Evolutionary conservation across 2,329 filamentous ascomycete species (phyloP).

Genomic region (Colletotrichum sp.): DNA sequence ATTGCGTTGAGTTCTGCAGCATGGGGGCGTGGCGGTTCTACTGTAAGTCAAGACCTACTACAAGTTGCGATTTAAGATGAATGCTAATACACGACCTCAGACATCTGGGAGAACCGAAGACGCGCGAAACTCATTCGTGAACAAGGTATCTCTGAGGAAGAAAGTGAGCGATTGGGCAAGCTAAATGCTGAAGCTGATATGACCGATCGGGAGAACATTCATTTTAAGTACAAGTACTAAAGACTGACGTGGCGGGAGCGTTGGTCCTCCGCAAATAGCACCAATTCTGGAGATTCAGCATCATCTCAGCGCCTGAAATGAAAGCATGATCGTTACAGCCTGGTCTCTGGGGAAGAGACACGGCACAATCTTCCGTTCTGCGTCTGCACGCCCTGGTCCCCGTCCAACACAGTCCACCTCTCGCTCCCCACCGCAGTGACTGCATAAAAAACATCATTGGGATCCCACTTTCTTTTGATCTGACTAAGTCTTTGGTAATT

Average conservation of each 20-base stretch:
- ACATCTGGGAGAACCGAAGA: background rate
- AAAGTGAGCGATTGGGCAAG: slow-evolving; percentile 28
- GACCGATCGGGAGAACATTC: slow-evolving; percentile 28
- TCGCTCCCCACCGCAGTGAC: slow-evolving; percentile 31
- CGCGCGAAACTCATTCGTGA: background rate
- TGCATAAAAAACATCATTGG: slow-evolving; percentile 30
- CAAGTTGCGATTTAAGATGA: background rate
- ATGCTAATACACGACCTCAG: background rate
- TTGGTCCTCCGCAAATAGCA: background rate
- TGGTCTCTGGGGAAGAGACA: fast-evolving
- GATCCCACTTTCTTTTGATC: slow-evolving; percentile 34
- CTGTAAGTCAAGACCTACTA: slow-evolving; percentile 18
- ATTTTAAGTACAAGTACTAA: slow-evolving; percentile 26
- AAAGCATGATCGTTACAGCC: background rate
- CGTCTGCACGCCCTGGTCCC: background rate
- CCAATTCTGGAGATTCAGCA: background rate
- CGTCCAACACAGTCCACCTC: slow-evolving; percentile 19
- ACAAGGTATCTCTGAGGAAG: slow-evolving; percentile 17
- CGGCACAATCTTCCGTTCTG: background rate
- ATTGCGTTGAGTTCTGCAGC: slow-evolving; percentile 28
- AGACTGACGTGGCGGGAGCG: background rate
- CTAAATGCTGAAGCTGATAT: slow-evolving; percentile 30
- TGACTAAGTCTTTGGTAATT: slow-evolving; percentile 28
- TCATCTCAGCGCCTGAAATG: background rate
- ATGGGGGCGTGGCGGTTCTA: slow-evolving; percentile 30